Conservation (phyloP, 345 rosid species). For the Viola odorata region DNA sequence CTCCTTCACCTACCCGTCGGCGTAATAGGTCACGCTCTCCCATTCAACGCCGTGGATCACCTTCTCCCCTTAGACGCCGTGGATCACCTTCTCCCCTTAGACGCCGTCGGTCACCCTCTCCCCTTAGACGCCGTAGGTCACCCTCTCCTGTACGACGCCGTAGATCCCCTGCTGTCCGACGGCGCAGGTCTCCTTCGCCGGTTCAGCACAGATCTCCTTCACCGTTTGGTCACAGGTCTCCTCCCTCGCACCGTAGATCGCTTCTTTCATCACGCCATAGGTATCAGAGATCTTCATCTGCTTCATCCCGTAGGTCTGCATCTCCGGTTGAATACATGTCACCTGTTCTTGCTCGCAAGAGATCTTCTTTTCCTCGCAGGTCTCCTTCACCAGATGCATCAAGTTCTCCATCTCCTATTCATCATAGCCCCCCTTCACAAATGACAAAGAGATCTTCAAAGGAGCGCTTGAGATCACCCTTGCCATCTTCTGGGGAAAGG, state of each 20-base stretch:
- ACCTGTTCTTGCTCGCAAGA: conserved; percentile 31
- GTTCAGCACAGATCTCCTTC: conserved; percentile 2
- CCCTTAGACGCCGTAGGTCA: conserved; percentile 24
- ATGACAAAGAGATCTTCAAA: conserved; percentile 26
- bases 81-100: conserved; percentile 29
- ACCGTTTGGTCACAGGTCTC: conserved; percentile 4
- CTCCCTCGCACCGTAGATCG: conserved; percentile 8
- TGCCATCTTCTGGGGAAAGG: conserved; percentile 39
- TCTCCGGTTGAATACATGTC: conserved; percentile 30
- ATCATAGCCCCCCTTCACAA: conserved; percentile 39
- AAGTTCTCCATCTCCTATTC: conserved; percentile 46
- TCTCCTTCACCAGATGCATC: conserved; percentile 36
- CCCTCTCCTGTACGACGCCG: conserved; percentile 26
- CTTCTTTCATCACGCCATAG: conserved; percentile 12
- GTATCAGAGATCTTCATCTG: conserved; percentile 39
- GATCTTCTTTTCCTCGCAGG: conserved; percentile 36
- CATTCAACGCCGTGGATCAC: conserved; percentile 12
- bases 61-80: conserved; percentile 17
- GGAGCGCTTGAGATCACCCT: conserved; percentile 36
- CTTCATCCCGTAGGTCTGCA: conserved; percentile 22
- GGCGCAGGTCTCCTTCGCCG: conserved; percentile 24
- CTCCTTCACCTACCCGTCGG: conserved; percentile 36
- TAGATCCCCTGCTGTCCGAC: conserved; percentile 7
- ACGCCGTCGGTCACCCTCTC: conserved; percentile 33
- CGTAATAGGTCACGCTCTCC: conserved; percentile 34